Base-by-base conservation (phyloP, 345 rosid genomes). In the Citrus glauca region DNA sequence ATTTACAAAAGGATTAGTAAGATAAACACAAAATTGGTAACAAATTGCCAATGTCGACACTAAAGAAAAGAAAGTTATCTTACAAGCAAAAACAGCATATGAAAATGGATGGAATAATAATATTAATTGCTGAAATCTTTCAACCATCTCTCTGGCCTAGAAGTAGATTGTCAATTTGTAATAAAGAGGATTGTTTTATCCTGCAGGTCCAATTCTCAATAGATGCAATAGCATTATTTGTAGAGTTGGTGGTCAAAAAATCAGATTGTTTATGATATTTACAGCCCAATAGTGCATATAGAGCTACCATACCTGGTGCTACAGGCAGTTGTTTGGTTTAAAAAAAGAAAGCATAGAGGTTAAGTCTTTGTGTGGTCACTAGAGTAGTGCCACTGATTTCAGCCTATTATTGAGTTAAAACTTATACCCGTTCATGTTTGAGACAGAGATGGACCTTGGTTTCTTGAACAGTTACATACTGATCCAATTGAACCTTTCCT, bases 301-400 rank as follows among this genome's bases (percentile, higher is more conserved):
- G 50, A 45, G 50, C 50, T n/a, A 20, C 50, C 25, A 9, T 67
- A 67, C 1, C 48, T n/a, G 20, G 53, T 67, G 53, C 6, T 38
- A 67, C 38, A 24, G 28, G 56, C 56, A 68, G 72, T 38, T 38
- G 22, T 22, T 40, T n/a, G 53, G 50, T 7, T n/a, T 40, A 5
- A 40, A 67, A 68, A 40, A 35, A 38, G 20, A 13, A 27, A 11
- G 72, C 19, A 9, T 13, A 24, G 22, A 25, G 33, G 25, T 40
- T 6, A 64, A 32, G 8, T 32, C n/a, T 64, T 64, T 71, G 78
- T 85, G 79, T 22, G 30, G 63, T 74, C 63, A 62, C 37, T 20
- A 55, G 28, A 32, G 40, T 32, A 17, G 68, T 16, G 68, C 35
- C 40, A 64, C 38, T 3, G 68, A 14, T 25, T 11, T 64, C 68